These are phyloP conservation scores for Neurospora hispaniola DNA, from an alignment of 495 filamentous ascomycete genomes.

Conservation along the genomic window DNA sequence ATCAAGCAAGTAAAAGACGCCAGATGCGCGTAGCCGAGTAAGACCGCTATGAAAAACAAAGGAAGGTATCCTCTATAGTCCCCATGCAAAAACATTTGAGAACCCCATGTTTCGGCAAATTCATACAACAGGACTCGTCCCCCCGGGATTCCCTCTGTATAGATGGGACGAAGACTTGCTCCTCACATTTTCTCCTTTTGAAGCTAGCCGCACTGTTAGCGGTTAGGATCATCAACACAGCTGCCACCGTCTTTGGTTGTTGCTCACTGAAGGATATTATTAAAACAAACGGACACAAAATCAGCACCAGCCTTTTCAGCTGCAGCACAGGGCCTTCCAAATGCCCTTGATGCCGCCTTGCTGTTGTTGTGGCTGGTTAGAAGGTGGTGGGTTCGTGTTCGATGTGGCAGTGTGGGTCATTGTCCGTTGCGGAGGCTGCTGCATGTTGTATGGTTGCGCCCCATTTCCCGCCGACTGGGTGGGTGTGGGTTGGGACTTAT, in stretches of 20 bases:
- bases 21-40: conserved; percentile 7
- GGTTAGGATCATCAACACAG: background rate
- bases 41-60: conserved; percentile 18
- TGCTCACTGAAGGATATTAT: conserved; percentile 9
- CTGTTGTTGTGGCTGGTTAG: conserved; percentile 34
- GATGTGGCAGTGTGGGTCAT: conserved; percentile 46
- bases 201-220: background rate
- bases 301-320: conserved; percentile 35
- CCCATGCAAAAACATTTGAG: conserved; percentile 22
- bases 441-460: conserved; percentile 46
- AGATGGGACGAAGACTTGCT: conserved; percentile 2
- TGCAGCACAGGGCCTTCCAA: conserved; percentile 75
- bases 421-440: conserved; percentile 60
- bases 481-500: background rate
- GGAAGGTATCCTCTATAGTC: conserved; percentile 22
- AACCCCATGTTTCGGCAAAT: conserved; percentile 17
- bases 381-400: conserved; percentile 23
- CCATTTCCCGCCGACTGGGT: background rate
- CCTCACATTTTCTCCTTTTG: background rate
- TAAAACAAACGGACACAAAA: conserved; percentile 4
- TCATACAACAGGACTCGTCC: conserved; percentile 18
- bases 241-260: background rate
- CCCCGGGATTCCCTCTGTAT: conserved; percentile 14
- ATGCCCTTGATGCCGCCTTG: conserved; percentile 57
- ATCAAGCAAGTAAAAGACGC: conserved; percentile 6